Evolutionary conservation across 305 asterid species (phyloP).

Genomic region (Fraxinus xanthoxyloides): DNA sequence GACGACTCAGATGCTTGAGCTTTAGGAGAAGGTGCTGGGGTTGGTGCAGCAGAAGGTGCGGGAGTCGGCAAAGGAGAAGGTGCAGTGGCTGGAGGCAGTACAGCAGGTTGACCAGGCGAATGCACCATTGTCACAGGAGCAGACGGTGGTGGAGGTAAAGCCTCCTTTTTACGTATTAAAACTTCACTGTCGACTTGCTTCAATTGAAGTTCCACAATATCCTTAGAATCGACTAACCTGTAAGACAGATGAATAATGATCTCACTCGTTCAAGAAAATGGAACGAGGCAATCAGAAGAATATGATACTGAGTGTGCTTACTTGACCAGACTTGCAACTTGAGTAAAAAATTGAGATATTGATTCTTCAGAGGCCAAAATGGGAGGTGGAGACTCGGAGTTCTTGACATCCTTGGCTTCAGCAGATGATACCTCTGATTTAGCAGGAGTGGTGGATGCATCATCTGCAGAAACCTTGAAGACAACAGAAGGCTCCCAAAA

Average conservation of each 20-base stretch:
- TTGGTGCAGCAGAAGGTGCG: constrained; percentile 38
- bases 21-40: constrained; percentile 43
- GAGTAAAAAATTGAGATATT: constrained; percentile 56
- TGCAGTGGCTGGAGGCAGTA: constrained; percentile 29
- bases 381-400: constrained; percentile 41
- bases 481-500: constrained; percentile 38
- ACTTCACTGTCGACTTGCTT: constrained; percentile 71
- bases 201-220: constrained; percentile 69
- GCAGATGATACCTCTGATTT: constrained; percentile 35
- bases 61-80: constrained; percentile 47
- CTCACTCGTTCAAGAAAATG: background rate
- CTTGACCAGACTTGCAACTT: constrained; percentile 73
- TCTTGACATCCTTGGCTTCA: constrained; percentile 38
- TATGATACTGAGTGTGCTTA: constrained; percentile 33
- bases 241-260: constrained; percentile 19
- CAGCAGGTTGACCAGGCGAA: constrained; percentile 51
- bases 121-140: constrained; percentile 51
- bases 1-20: constrained; percentile 59
- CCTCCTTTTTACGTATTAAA: constrained; percentile 79
- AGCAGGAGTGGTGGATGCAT: constrained; percentile 35
- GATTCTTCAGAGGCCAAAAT: constrained; percentile 62
- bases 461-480: constrained; percentile 64
- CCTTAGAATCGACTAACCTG: constrained; percentile 88
- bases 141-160: constrained; percentile 64
- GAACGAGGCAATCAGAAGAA: constrained; percentile 19